A percentile compares a stretch with the other conserved stretches of the same genome.
Conservation (phyloP, 768 basidiomycete species). For the Tricholoma flavovirens region DNA sequence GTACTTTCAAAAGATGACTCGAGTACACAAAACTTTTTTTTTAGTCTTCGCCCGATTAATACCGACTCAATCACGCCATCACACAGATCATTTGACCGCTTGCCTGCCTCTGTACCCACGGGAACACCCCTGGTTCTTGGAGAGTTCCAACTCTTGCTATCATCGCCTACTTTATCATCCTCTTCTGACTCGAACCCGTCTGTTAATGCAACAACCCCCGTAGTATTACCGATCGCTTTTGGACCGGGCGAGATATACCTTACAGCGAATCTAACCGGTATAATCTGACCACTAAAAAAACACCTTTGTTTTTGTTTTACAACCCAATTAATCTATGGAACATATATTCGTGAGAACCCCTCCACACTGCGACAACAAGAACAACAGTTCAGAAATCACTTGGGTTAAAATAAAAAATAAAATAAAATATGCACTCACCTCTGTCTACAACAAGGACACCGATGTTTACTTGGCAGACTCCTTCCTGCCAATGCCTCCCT, state of each 20-base stretch:
- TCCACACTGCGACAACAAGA: slow-evolving; percentile 25
- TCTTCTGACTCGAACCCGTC: no score
- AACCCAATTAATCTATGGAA: slow-evolving; percentile 33
- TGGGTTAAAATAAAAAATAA: slow-evolving; percentile 3
- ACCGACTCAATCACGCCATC: not conserved
- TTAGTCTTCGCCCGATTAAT: not conserved
- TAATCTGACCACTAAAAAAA: no score
- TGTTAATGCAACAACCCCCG: no score
- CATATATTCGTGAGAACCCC: slow-evolving; percentile 58
- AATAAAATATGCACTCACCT: slow-evolving; percentile 27
- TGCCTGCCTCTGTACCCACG: no score
- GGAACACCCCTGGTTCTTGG: no score
- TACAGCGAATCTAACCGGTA: no score
- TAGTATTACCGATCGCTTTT: no score
- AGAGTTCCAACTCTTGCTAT: no score
- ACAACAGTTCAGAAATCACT: not conserved
- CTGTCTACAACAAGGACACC: slow-evolving; percentile 64
- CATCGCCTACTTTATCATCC: no score
- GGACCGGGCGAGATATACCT: no score
- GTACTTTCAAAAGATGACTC: slow-evolving; percentile 1
- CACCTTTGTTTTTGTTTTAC: no score
- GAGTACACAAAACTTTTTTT: not conserved
- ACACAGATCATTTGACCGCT: not conserved
- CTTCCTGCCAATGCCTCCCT: slow-evolving; percentile 54
- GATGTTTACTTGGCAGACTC: slow-evolving; percentile 50